Evolutionary conservation across 805 yeast genomes (phyloP).

Genomic region (Ogataea zsoltii): DNA sequence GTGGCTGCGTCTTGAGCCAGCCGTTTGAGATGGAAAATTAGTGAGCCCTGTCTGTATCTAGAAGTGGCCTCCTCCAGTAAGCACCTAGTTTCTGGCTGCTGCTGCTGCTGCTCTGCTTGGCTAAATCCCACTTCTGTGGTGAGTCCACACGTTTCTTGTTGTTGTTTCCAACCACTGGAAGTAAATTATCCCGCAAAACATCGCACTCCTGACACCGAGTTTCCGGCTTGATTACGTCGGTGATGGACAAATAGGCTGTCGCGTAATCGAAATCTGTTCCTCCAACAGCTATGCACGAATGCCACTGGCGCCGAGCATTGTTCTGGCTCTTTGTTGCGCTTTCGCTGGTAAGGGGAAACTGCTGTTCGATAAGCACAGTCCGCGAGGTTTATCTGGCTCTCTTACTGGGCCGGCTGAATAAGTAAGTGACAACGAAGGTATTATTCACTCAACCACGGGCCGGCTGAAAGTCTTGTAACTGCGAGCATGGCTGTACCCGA

Average conservation of each 20-base stretch:
- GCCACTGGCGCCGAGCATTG: slow-evolving; percentile 3
- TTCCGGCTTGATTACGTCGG: background rate
- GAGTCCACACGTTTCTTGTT: no score
- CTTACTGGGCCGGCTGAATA: background rate
- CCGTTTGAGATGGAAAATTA: background rate
- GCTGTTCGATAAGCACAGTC: slow-evolving; percentile 4
- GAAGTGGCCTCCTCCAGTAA: no score
- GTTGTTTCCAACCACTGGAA: no score
- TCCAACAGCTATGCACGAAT: background rate
- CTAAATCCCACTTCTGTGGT: background rate
- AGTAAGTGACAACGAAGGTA: background rate
- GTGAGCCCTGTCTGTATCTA: no score
- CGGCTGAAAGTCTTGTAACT: background rate
- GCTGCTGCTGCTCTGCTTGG: no score
- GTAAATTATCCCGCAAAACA: slow-evolving; percentile 3
- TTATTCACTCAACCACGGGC: slow-evolving; percentile 1
- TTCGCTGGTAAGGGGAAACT: slow-evolving; percentile 3
- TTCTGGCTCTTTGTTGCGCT: background rate
- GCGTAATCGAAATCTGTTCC: slow-evolving; percentile 2
- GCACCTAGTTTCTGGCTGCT: no score
- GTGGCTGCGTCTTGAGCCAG: background rate
- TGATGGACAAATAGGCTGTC: slow-evolving; percentile 5
- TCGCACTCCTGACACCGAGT: background rate
- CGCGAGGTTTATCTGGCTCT: slow-evolving; percentile 3
- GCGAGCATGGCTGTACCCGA: slow-evolving; percentile 1